These are phyloP conservation scores for Pichiaceae sp. DNA, from an alignment of 1,139 yeast species.

Conservation along the genomic window DNA sequence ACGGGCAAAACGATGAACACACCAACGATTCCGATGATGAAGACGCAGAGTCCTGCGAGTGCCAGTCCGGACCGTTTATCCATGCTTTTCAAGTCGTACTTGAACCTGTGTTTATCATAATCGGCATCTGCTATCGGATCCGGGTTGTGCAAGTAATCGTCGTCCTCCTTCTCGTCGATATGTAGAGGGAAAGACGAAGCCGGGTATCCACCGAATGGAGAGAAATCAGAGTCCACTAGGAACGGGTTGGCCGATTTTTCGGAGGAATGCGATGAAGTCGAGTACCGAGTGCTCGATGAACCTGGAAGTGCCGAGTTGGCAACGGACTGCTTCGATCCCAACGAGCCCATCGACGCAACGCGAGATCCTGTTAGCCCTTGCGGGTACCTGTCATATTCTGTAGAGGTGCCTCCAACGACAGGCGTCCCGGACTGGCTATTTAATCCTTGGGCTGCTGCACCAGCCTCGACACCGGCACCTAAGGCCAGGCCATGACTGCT, in stretches of 20 bases:
- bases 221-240: slow-evolving; percentile 38
- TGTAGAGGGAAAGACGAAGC: slow-evolving; percentile 78
- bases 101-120: slow-evolving; percentile 56
- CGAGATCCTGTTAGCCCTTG: slow-evolving; percentile 25
- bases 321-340: slow-evolving; percentile 16
- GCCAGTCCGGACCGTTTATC: slow-evolving; percentile 54
- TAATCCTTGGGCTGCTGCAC: background rate
- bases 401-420: slow-evolving; percentile 1
- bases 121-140: slow-evolving; percentile 85
- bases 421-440: background rate
- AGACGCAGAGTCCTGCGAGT: slow-evolving; percentile 44
- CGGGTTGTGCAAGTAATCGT: slow-evolving; percentile 87
- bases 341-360: slow-evolving; percentile 25
- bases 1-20: slow-evolving; percentile 69
- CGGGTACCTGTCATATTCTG: slow-evolving; percentile 27
- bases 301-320: slow-evolving; percentile 1
- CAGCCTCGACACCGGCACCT: background rate
- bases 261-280: slow-evolving; percentile 11
- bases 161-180: slow-evolving; percentile 85
- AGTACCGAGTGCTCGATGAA: background rate
- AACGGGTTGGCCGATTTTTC: slow-evolving; percentile 19
- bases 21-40: slow-evolving; percentile 53
- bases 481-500: background rate
- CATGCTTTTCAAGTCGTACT: slow-evolving; percentile 50
- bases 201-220: slow-evolving; percentile 94